Conservation (phyloP, 1,284 basidiomycete species). For the Earliella scabrosa region DNA sequence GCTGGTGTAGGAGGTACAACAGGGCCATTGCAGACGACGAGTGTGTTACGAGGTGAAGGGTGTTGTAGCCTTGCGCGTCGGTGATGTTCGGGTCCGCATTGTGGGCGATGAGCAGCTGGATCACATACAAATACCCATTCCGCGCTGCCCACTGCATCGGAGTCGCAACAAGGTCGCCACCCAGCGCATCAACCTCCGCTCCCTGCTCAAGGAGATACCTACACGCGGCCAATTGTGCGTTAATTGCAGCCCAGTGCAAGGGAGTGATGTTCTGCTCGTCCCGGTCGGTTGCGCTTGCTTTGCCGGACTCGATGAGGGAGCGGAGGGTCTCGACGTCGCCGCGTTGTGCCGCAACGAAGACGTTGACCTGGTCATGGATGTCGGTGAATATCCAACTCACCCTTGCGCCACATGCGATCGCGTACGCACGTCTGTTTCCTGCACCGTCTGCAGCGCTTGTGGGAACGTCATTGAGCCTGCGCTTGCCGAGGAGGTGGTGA, state of each 20-base stretch:
- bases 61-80: slow-evolving; percentile 97
- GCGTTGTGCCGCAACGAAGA: slow-evolving; percentile 88
- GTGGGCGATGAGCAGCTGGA: slow-evolving; percentile 88
- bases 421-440: slow-evolving; percentile 37
- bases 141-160: slow-evolving; percentile 98
- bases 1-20: slow-evolving; percentile 91
- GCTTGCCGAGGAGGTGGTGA: slow-evolving; percentile 34
- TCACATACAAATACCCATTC: slow-evolving; percentile 94
- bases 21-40: slow-evolving; percentile 94
- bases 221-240: slow-evolving; percentile 82
- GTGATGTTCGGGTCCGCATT: slow-evolving; percentile 91
- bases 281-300: slow-evolving; percentile 77
- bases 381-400: not conserved
- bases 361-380: slow-evolving; percentile 45
- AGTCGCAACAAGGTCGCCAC: slow-evolving; percentile 95
- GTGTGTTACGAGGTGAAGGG: slow-evolving; percentile 94
- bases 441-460: slow-evolving; percentile 33
- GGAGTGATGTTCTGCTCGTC: slow-evolving; percentile 94
- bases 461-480: slow-evolving; percentile 34
- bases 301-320: slow-evolving; percentile 74
- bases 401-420: not conserved
- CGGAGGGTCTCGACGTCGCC: slow-evolving; percentile 79
- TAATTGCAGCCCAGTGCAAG: slow-evolving; percentile 97
- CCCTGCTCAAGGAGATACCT: slow-evolving; percentile 88
- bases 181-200: slow-evolving; percentile 93